A percentile compares a stretch with the other conserved stretches of the same genome.
These are phyloP conservation scores for Exophiala lecanii-corni DNA, from an alignment of 2,329 filamentous ascomycete species.

Conservation along the genomic window DNA sequence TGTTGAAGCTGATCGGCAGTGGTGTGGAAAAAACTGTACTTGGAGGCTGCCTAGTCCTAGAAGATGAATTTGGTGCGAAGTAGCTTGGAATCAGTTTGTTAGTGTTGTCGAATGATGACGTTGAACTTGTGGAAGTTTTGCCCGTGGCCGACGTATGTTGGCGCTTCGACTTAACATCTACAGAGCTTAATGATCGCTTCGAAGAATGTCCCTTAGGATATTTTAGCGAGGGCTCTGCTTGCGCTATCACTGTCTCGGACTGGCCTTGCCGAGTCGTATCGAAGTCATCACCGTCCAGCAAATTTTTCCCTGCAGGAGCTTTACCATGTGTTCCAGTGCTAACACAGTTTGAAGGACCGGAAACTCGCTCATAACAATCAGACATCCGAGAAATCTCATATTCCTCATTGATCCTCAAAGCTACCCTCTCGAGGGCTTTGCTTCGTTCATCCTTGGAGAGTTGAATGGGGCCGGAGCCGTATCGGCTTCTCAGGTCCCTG, in stretches of 20 bases:
- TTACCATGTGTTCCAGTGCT: not conserved
- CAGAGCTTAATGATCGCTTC: conserved; percentile 11
- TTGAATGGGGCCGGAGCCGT: conserved; percentile 7
- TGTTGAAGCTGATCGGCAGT: conserved; percentile 12
- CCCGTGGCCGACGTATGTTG: too few relatives aligned
- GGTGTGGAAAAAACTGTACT: not conserved
- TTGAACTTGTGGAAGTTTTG: not conserved
- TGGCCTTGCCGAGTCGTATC: too few relatives aligned
- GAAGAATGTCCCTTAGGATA: conserved; percentile 6
- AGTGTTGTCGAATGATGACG: not conserved
- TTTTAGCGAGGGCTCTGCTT: conserved; percentile 14
- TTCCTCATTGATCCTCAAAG: conserved; percentile 32
- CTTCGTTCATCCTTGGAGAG: conserved; percentile 21
- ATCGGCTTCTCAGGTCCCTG: conserved; percentile 8
- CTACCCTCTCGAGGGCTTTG: conserved; percentile 29
- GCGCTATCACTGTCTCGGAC: not conserved
- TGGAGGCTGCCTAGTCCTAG: not conserved
- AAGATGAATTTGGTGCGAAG: not conserved
- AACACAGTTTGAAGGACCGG: not conserved
- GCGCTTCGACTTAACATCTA: too few relatives aligned
- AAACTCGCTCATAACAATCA: conserved; percentile 19
- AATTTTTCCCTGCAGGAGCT: too few relatives aligned
- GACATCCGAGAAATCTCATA: conserved; percentile 24
- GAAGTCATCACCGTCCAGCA: too few relatives aligned
- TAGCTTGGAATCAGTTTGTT: not conserved